Evolutionary conservation across 2,329 filamentous ascomycete genomes (phyloP), one percentile per base, ranked within the genome.

Genomic region (Exophiala mesophila): DNA sequence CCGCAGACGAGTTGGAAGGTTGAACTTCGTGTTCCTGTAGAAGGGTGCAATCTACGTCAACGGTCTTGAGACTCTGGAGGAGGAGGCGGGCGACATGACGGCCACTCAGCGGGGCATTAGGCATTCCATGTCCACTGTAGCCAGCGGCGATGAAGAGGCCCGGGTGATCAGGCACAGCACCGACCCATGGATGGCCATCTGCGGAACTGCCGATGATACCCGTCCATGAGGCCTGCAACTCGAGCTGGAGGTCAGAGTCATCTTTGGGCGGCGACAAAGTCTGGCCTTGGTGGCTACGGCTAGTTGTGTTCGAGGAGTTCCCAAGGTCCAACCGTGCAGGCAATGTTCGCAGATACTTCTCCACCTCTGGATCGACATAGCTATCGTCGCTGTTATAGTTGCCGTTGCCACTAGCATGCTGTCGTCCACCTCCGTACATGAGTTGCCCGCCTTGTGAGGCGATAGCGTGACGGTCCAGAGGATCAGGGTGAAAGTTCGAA

Each of bases 61-160:
- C 36, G 29, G 10, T 7, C 17, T 28, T 30, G 17, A 42, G 28
- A 18, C 28, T 45, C 23, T 28, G 29, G 9, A 44, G 17, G 3
- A 48, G 47, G 43, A 53, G 28, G 18, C 38, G 31, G 9, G 47
- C 53, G 3, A 54, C 40, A 39, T 45, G 41, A 9, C 50, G 36
- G 8, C 52, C 50, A 37, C 54, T 55, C 7, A 52, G 38, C 16
- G 38, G 39, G 2, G 54, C 54, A 28, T 55, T 56, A 1, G 79
- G 79, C 80, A 83, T 83, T 0, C 79, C 78, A 57, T 83, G 78
- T 1, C 81, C 81, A 50, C 81, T 80, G 50, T 83, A 83, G 4
- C 76, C 72, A 3, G 74, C 76, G 24, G 71, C 69, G 1, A 80
- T 63, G 68, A 74, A 81, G 16, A 83, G 55, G 1, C 70, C 67